These are phyloP conservation scores for Hypoxylon subgilvum DNA, from an alignment of 495 filamentous ascomycete genomes.

Conservation along the genomic window DNA sequence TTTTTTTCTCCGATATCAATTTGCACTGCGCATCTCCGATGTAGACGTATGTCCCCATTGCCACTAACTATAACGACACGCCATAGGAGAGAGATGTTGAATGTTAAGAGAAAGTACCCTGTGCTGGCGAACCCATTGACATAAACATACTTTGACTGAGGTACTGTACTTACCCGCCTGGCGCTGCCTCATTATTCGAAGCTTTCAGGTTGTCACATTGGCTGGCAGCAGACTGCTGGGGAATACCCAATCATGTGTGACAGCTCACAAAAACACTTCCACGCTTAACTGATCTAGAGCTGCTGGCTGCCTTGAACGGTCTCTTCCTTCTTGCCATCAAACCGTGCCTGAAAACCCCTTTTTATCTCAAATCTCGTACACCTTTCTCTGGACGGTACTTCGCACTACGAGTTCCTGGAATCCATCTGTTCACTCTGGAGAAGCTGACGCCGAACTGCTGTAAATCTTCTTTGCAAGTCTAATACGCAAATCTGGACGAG, in stretches of 20 bases:
- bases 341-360: constrained; percentile 19
- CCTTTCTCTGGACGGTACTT: constrained; percentile 23
- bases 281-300: constrained; percentile 42
- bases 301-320: constrained; percentile 36
- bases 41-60: constrained; percentile 48
- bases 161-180: constrained; percentile 53
- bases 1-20: constrained; percentile 37
- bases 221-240: constrained; percentile 35
- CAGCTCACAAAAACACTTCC: constrained; percentile 43
- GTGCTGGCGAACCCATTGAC: constrained; percentile 44
- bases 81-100: constrained; percentile 46
- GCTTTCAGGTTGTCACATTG: constrained; percentile 47
- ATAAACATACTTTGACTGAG: constrained; percentile 46
- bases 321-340: constrained; percentile 22
- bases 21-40: constrained; percentile 48
- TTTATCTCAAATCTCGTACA: constrained; percentile 10
- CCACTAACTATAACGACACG: constrained; percentile 42
- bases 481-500: constrained; percentile 11
- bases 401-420: constrained; percentile 14
- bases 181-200: constrained; percentile 41
- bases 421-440: constrained; percentile 23
- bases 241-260: constrained; percentile 54
- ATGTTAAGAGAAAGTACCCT: constrained; percentile 47
- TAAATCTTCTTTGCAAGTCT: constrained; percentile 2
- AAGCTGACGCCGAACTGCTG: constrained; percentile 16